Evolutionary conservation across 2,329 filamentous ascomycete species (phyloP), one percentile per base, ranked within the genome.

Genomic region (Cordyceps tenuipes): DNA sequence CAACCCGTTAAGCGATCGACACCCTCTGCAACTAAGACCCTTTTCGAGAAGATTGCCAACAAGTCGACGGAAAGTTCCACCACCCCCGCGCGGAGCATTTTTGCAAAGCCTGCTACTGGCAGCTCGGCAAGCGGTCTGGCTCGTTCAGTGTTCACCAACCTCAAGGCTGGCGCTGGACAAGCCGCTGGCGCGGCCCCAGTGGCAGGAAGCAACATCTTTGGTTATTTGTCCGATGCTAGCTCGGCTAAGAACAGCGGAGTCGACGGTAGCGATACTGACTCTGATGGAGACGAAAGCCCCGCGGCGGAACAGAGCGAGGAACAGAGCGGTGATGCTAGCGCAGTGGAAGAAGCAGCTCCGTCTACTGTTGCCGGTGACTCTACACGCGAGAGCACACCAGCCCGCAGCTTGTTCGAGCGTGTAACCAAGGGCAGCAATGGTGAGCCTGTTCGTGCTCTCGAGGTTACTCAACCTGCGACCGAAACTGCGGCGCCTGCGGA

Each of bases 31-130:
- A 82, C 82, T 36, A 82, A 80, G 63, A 77, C 79, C 13, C 73
- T 83, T 23, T 82, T 85, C 51, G 82, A 83, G 65, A 81, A 77
- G 67, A 79, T 83, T 62, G 77, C 81, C 59, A 82, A 82, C 68
- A 81, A 79, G 60, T 67, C 77, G 39, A 62, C 65, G 39, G 66
- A 68, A 26, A 59, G 64, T 15, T 65, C 72, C 8, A 65, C 69
- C 9, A 23, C 70, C 7, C 29, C 29, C 29, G 75, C 74, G 60
- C 59, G 69, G 8, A 71, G 66, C 60, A 68, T 68, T 1, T 74
- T 75, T 10, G 66, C 71, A 23, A 74, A 75, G 66, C 64, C 72
- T 6, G 64, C 69, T 17, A 75, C 72, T 47, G 72, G 72, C 46
- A 71, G 69, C 39, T 66, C 77, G 29, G 72, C 76, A 47, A 72